Percentiles rank a stretch among this genome's conserved stretches.
These are phyloP conservation scores for Huntiella abstrusa DNA, from an alignment of 2,329 filamentous ascomycete genomes.

Conservation along the genomic window DNA sequence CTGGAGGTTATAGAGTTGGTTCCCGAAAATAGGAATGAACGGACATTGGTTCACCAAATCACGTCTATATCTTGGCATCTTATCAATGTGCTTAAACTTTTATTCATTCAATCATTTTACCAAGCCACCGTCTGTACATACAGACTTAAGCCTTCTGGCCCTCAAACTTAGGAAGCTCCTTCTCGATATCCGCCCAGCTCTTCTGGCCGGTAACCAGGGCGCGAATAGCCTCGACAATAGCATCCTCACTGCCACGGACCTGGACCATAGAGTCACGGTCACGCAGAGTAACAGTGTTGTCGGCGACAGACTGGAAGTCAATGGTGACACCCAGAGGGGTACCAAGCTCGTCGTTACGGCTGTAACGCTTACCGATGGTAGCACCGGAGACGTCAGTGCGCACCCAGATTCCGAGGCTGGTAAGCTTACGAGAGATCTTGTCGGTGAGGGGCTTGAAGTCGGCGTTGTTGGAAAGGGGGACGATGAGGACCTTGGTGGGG, in stretches of 20 bases:
- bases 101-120: no score
- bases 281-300: conserved; percentile 61
- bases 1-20: no score
- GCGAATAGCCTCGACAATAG: conserved; percentile 50
- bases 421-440: conserved; percentile 48
- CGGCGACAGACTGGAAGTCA: conserved; percentile 76
- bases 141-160: conserved; percentile 38
- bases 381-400: conserved; percentile 67
- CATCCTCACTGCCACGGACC: conserved; percentile 57
- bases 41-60: no score
- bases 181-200: conserved; percentile 49
- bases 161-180: conserved; percentile 68
- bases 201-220: conserved; percentile 25
- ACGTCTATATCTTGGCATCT: no score
- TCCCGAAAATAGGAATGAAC: no score
- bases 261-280: conserved; percentile 73
- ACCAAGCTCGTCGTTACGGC: conserved; percentile 76
- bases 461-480: conserved; percentile 57
- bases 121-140: no score
- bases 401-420: conserved; percentile 52
- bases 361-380: conserved; percentile 75
- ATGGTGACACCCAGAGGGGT: conserved; percentile 77
- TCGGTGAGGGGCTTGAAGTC: conserved; percentile 54
- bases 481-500: conserved; percentile 71
- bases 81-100: no score